phyloP scores from a whole-genome alignment of 306 rosid species.

The Prunus padus region DNA sequence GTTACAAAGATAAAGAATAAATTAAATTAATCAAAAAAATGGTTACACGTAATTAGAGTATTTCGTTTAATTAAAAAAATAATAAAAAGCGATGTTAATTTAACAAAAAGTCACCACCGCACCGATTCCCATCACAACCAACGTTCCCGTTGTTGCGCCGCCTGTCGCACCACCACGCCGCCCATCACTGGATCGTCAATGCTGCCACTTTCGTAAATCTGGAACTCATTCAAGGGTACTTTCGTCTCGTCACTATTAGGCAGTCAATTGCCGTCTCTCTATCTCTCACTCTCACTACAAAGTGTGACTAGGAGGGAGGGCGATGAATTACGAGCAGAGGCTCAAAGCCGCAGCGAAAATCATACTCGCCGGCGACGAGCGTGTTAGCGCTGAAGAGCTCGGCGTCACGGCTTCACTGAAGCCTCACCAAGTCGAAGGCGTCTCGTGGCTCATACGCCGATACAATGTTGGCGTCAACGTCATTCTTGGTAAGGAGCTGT shows the following conservation, averaged over 20 bases:
- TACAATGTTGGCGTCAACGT: conserved; percentile 83
- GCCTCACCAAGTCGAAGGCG: conserved; percentile 84
- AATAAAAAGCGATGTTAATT: no score
- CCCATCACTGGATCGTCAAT: no score
- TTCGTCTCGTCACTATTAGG: background rate
- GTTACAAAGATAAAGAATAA: no score
- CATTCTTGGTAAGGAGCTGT: conserved; percentile 56
- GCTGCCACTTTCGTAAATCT: no score
- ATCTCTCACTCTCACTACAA: background rate
- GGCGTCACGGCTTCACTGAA: conserved; percentile 75
- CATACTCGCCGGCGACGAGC: conserved; percentile 37
- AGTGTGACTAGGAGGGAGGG: background rate
- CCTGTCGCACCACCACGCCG: no score
- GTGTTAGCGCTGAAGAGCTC: conserved; percentile 34
- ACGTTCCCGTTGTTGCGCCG: no score
- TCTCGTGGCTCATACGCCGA: conserved; percentile 80
- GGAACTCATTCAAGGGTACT: background rate
- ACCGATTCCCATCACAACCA: no score
- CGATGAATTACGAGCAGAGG: conserved; percentile 58
- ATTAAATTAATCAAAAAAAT: no score
- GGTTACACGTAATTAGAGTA: no score
- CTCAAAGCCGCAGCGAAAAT: conserved; percentile 57
- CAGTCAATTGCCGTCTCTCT: background rate
- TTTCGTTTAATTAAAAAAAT: no score
- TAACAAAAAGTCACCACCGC: no score